Percentiles rank a stretch among this genome's conserved stretches.
These are phyloP conservation scores for Stromatinia cepivora DNA, from an alignment of 2,329 filamentous ascomycete species.

Conservation along the genomic window DNA sequence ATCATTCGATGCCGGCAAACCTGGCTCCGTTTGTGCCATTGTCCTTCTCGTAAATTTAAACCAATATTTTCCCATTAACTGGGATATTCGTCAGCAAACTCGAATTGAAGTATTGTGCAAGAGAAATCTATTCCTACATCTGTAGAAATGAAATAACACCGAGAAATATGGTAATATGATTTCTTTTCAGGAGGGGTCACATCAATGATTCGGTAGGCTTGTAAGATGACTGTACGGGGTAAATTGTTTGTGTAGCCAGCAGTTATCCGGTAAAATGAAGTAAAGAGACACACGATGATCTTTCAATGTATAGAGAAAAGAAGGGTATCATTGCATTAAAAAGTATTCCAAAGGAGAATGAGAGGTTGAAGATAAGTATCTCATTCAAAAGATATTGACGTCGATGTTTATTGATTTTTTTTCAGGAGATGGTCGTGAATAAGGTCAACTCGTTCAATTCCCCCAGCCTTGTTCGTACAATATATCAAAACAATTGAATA, in stretches of 20 bases:
- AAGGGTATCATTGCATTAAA: constrained; percentile 37
- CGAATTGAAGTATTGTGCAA: constrained; percentile 2
- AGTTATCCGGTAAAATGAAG: constrained; percentile 33
- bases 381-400: constrained; percentile 5
- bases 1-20: constrained; percentile 37
- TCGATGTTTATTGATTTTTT: constrained; percentile 12
- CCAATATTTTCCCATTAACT: constrained; percentile 20
- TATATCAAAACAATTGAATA: constrained; percentile 1
- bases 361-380: background rate
- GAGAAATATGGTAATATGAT: background rate
- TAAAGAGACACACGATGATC: constrained; percentile 33
- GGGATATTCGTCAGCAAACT: constrained; percentile 14
- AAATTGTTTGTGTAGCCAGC: constrained; percentile 32
- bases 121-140: constrained; percentile 20
- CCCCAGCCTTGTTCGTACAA: constrained; percentile 1
- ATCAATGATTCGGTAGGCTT: constrained; percentile 27
- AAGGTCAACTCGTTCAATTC: constrained; percentile 4
- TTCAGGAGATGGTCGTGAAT: background rate
- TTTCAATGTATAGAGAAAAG: constrained; percentile 29
- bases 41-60: constrained; percentile 1
- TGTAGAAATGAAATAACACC: constrained; percentile 4
- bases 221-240: constrained; percentile 28
- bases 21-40: constrained; percentile 32
- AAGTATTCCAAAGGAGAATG: background rate
- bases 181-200: background rate